These are phyloP conservation scores for Graphium sp. DNA, from an alignment of 2,329 filamentous ascomycete genomes.

Conservation along the genomic window DNA sequence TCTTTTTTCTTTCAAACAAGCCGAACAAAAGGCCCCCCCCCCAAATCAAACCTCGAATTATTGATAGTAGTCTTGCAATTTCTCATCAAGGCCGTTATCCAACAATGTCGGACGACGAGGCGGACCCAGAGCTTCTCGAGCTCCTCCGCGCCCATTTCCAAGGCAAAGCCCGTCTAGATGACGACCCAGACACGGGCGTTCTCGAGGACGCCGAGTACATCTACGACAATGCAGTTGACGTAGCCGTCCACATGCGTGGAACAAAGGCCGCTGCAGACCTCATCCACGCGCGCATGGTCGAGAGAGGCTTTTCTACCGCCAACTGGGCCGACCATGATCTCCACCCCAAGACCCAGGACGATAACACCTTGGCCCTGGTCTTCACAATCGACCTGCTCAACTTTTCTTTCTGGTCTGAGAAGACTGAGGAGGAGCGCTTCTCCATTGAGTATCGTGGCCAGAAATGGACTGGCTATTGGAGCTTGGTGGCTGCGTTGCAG, in stretches of 20 bases:
- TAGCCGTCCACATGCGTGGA: conserved; percentile 68
- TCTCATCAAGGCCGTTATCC: background rate
- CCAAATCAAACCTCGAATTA: too few species aligned
- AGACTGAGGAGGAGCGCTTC: conserved; percentile 54
- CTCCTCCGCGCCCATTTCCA: conserved; percentile 69
- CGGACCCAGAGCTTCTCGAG: conserved; percentile 72
- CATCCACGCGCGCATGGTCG: conserved; percentile 70
- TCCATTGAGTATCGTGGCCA: conserved; percentile 66
- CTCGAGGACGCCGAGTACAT: conserved; percentile 71
- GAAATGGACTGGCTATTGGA: conserved; percentile 91
- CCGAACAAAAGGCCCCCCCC: too few species aligned
- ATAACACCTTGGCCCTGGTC: conserved; percentile 73
- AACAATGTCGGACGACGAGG: conserved; percentile 79
- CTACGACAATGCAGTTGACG: conserved; percentile 84
- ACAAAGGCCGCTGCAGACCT: conserved; percentile 67
- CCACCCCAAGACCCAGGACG: conserved; percentile 71
- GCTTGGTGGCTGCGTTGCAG: conserved; percentile 72
- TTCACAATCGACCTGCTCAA: conserved; percentile 96
- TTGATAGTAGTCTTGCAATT: conserved; percentile 5
- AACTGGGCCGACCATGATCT: conserved; percentile 81
- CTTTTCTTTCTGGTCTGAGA: conserved; percentile 89
- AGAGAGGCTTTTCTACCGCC: conserved; percentile 66
- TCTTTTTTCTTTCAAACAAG: too few species aligned
- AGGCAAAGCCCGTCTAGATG: conserved; percentile 33
- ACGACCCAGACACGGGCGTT: conserved; percentile 63